A percentile compares a stretch with the other conserved stretches of the same genome.
These are phyloP conservation scores for Phaeosphaeriaceae sp. DNA, from an alignment of 2,329 filamentous ascomycete genomes.

Conservation along the genomic window DNA sequence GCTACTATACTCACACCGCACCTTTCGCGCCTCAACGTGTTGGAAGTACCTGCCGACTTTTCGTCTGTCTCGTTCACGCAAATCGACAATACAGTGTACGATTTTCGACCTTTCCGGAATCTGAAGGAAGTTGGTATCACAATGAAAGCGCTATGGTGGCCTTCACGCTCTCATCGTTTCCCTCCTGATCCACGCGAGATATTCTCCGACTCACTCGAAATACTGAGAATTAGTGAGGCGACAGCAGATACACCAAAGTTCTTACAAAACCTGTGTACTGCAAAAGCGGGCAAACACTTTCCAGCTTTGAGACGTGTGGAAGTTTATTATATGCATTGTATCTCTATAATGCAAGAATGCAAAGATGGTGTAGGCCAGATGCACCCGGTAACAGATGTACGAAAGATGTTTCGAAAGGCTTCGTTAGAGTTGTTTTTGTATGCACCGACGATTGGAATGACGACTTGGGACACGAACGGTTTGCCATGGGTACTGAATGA, in stretches of 20 bases:
- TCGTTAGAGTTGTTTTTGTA: too few species aligned
- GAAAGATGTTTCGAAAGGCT: too few species aligned
- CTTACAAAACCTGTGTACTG: slow-evolving; percentile 11
- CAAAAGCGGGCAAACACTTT: slow-evolving; percentile 6
- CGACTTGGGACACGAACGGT: too few species aligned
- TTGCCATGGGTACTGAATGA: too few species aligned
- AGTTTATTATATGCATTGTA: slow-evolving; percentile 8
- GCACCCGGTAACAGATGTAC: too few species aligned
- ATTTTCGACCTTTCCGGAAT: slow-evolving; percentile 12
- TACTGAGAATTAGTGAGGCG: slow-evolving; percentile 21
- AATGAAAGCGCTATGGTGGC: slow-evolving; percentile 15
- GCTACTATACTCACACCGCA: background rate
- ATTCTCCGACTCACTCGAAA: slow-evolving; percentile 17
- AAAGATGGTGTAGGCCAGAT: too few species aligned
- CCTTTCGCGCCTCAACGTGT: slow-evolving; percentile 9
- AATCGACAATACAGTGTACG: background rate
- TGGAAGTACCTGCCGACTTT: slow-evolving; percentile 9
- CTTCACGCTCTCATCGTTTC: background rate
- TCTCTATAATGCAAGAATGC: background rate
- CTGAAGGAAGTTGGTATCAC: slow-evolving; percentile 17
- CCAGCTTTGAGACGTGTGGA: slow-evolving; percentile 15
- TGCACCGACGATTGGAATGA: too few species aligned
- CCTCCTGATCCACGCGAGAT: slow-evolving; percentile 8
- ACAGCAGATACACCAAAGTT: slow-evolving; percentile 5
- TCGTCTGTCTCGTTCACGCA: slow-evolving; percentile 1